phyloP scores from a whole-genome alignment of 2,329 filamentous ascomycete genomes.

The Talaromyces atroroseus region DNA sequence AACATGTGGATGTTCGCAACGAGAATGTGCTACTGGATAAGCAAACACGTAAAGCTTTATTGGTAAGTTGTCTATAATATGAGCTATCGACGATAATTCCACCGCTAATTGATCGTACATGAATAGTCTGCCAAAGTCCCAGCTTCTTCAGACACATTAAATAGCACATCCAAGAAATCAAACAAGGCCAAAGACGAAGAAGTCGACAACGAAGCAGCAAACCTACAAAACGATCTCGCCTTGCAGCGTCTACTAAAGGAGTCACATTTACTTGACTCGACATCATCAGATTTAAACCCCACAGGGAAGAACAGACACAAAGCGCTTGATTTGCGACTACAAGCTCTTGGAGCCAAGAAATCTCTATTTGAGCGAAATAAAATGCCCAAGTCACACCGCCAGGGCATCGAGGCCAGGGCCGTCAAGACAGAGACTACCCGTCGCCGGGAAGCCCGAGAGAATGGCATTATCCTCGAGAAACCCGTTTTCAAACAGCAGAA shows the following conservation, averaged over 20 bases:
- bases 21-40: constrained; percentile 52
- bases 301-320: constrained; percentile 71
- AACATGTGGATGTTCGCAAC: constrained; percentile 49
- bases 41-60: constrained; percentile 70
- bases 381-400: constrained; percentile 83
- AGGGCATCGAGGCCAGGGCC: constrained; percentile 71
- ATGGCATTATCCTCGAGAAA: constrained; percentile 79
- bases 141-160: constrained; percentile 25
- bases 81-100: not conserved
- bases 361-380: constrained; percentile 68
- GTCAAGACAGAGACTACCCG: constrained; percentile 62
- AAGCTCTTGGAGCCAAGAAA: constrained; percentile 69
- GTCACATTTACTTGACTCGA: constrained; percentile 73
- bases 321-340: constrained; percentile 77
- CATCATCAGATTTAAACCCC: constrained; percentile 49
- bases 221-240: constrained; percentile 86
- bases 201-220: constrained; percentile 56
- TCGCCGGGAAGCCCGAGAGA: constrained; percentile 76
- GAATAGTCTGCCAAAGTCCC: constrained; percentile 45
- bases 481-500: constrained; percentile 30
- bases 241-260: constrained; percentile 86
- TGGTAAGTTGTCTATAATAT: constrained; percentile 47
- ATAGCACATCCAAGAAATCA: constrained; percentile 16
- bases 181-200: constrained; percentile 30
- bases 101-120: constrained; percentile 14